These are phyloP conservation scores for Dendrothele bispora DNA, from an alignment of 768 basidiomycete genomes.

Conservation along the genomic window DNA sequence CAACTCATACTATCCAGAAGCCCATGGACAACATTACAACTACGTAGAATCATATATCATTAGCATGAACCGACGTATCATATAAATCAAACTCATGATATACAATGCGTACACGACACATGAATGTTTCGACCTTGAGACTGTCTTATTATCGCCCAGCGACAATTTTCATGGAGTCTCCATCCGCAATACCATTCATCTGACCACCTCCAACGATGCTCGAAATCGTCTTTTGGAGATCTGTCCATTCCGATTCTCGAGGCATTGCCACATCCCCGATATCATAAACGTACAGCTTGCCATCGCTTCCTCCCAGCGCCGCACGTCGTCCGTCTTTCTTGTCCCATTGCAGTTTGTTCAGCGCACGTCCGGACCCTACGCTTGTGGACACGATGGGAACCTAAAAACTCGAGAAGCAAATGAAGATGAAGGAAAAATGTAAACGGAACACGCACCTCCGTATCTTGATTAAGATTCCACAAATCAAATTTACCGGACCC, in stretches of 20 bases:
- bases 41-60: no score
- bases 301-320: slow-evolving; percentile 90
- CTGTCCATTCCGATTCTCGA: slow-evolving; percentile 90
- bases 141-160: slow-evolving; percentile 34
- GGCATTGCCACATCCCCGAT: slow-evolving; percentile 90
- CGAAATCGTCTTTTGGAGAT: slow-evolving; percentile 84
- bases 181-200: slow-evolving; percentile 40
- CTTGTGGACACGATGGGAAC: slow-evolving; percentile 89
- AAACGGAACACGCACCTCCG: slow-evolving; percentile 66
- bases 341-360: slow-evolving; percentile 98
- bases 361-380: slow-evolving; percentile 75
- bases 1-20: no score
- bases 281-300: slow-evolving; percentile 91
- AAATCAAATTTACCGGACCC: slow-evolving; percentile 95
- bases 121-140: no score
- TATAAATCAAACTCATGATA: no score
- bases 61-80: no score
- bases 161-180: slow-evolving; percentile 26
- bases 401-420: slow-evolving; percentile 37
- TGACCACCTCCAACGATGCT: slow-evolving; percentile 64
- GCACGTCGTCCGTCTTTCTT: slow-evolving; percentile 87
- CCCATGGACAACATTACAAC: no score
- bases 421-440: slow-evolving; percentile 5
- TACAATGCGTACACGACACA: no score
- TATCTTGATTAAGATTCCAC: slow-evolving; percentile 97